Conservation (phyloP, 805 yeast species). For the Cephaloascus fragrans region DNA sequence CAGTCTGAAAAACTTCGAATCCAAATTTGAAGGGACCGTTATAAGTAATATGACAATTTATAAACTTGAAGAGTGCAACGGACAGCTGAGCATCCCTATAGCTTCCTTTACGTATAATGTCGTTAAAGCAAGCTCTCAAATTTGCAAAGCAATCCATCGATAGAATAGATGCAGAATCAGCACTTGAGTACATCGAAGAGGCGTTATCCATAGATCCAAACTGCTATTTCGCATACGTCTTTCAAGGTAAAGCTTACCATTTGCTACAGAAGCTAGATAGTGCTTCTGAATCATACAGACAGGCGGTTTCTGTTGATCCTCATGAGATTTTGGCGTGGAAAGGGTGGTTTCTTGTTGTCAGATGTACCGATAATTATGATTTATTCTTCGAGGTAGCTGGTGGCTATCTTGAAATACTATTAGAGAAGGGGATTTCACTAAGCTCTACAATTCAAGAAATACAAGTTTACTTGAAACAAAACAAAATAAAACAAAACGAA, state of each 20-base stretch:
- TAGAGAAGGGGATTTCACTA: slow-evolving; percentile 31
- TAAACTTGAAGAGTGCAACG: too few relatives aligned
- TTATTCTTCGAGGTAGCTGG: slow-evolving; percentile 39
- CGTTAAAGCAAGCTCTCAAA: slow-evolving; percentile 18
- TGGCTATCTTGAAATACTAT: slow-evolving; percentile 29
- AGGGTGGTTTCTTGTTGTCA: slow-evolving; percentile 50
- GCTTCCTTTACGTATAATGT: too few relatives aligned
- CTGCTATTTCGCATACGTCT: slow-evolving; percentile 58
- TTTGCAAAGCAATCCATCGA: slow-evolving; percentile 38
- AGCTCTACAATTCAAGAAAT: slow-evolving; percentile 41
- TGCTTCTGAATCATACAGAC: slow-evolving; percentile 33
- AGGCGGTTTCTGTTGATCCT: slow-evolving; percentile 41
- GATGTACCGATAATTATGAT: slow-evolving; percentile 13
- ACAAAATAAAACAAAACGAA: slow-evolving; percentile 15
- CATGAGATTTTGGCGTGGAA: slow-evolving; percentile 67
- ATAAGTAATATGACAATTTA: too few relatives aligned
- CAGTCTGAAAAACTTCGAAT: too few relatives aligned
- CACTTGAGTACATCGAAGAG: slow-evolving; percentile 44
- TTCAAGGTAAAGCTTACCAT: slow-evolving; percentile 63
- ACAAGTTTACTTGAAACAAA: slow-evolving; percentile 30
- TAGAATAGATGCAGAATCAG: slow-evolving; percentile 50
- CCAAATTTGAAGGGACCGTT: too few relatives aligned
- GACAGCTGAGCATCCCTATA: too few relatives aligned
- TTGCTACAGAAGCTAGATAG: slow-evolving; percentile 22
- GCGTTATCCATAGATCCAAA: slow-evolving; percentile 45